phyloP scores from a whole-genome alignment of 768 basidiomycete genomes.

The Pholiota conissans region DNA sequence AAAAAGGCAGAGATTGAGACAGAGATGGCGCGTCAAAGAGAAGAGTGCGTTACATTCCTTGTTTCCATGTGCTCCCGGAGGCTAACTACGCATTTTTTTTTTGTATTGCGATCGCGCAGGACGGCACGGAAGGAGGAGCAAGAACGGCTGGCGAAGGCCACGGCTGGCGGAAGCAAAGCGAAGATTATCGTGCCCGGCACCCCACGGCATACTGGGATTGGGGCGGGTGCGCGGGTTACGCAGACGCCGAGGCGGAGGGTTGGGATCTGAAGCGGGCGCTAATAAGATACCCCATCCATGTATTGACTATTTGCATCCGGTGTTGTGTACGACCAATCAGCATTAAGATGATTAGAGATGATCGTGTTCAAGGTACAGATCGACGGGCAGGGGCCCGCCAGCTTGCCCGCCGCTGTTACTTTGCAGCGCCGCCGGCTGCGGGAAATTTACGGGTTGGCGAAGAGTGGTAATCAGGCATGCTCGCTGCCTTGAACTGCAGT shows the following conservation, averaged over 20 bases:
- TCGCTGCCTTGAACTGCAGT: no score
- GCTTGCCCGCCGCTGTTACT: no score
- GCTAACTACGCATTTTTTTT: constrained; percentile 4
- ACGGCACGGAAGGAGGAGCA: constrained; percentile 62
- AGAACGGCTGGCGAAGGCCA: constrained; percentile 56
- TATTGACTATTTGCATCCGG: background rate
- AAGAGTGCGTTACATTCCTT: constrained; percentile 52
- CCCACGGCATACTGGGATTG: constrained; percentile 69
- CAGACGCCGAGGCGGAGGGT: constrained; percentile 77
- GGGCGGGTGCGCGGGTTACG: constrained; percentile 59
- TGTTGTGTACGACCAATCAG: background rate
- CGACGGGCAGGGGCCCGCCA: no score
- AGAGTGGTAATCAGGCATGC: no score
- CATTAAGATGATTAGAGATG: no score
- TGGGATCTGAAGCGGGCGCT: constrained; percentile 50
- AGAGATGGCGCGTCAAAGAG: constrained; percentile 83
- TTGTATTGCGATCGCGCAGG: constrained; percentile 43
- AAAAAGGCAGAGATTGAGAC: constrained; percentile 89
- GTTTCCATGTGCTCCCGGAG: background rate
- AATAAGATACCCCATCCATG: background rate
- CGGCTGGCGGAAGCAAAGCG: constrained; percentile 49
- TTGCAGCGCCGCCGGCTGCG: no score
- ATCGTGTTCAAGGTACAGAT: no score
- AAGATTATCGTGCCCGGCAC: constrained; percentile 82
- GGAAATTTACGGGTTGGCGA: no score